Evolutionary conservation across 495 filamentous ascomycete species (phyloP).

Genomic region (Cercophora samala): DNA sequence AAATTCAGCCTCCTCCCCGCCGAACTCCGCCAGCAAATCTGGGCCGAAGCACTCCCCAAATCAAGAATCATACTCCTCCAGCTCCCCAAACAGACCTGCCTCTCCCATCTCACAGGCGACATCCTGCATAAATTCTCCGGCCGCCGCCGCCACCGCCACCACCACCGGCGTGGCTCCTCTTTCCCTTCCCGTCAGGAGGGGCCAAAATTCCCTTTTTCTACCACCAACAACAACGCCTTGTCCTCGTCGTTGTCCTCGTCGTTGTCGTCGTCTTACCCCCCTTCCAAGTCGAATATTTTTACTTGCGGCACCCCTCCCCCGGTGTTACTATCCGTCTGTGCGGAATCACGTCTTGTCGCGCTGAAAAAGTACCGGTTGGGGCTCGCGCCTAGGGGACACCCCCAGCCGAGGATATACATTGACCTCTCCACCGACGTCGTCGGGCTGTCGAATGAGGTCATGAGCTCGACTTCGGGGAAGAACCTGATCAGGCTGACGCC

Average conservation of each 20-base stretch:
- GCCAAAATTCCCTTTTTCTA: background rate
- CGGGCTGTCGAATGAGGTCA: slow-evolving; percentile 16
- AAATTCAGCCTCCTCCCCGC: slow-evolving; percentile 23
- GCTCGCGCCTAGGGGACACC: slow-evolving; percentile 31
- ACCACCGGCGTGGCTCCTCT: no score
- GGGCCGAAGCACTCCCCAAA: slow-evolving; percentile 23
- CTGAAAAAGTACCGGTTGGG: slow-evolving; percentile 35
- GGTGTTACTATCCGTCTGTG: slow-evolving; percentile 34
- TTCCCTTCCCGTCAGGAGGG: background rate
- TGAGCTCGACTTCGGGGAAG: slow-evolving; percentile 10
- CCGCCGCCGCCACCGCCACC: no score
- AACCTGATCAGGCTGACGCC: slow-evolving; percentile 19
- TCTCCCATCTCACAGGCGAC: background rate
- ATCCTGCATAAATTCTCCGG: background rate
- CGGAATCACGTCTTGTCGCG: slow-evolving; percentile 35
- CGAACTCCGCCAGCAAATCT: slow-evolving; percentile 30
- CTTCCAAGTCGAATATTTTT: slow-evolving; percentile 11
- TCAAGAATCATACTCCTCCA: slow-evolving; percentile 24
- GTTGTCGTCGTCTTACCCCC: no score
- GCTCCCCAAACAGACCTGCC: slow-evolving; percentile 3
- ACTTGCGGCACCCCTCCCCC: slow-evolving; percentile 27
- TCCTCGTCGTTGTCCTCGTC: no score
- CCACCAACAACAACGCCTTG: background rate
- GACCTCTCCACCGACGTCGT: slow-evolving; percentile 35
- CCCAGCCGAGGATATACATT: slow-evolving; percentile 35